Percentiles rank a stretch among this genome's conserved stretches.
Evolutionary conservation across 768 basidiomycete genomes (phyloP).

Genomic region (Xerocomellus amylosporus): DNA sequence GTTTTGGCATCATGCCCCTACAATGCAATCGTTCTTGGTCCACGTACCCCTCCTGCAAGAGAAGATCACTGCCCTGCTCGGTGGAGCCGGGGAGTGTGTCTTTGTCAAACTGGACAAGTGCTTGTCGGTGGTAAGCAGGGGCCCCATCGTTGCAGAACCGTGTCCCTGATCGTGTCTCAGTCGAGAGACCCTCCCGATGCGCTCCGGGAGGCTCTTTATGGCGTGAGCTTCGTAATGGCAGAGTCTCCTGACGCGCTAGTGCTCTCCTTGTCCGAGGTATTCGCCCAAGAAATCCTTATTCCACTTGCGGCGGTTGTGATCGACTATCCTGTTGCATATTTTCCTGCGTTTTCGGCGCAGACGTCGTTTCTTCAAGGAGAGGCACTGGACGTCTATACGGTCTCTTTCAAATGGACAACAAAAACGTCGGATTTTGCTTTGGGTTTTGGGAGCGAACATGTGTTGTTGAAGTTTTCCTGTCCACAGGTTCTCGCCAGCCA

Average conservation of each 20-base stretch:
- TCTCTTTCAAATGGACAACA: slow-evolving; percentile 9
- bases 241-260: slow-evolving; percentile 15
- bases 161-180: slow-evolving; percentile 12
- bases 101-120: slow-evolving; percentile 19
- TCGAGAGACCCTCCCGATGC: slow-evolving; percentile 7
- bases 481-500: slow-evolving; percentile 33
- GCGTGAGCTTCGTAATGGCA: slow-evolving; percentile 3
- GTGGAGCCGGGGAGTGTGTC: not conserved
- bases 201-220: slow-evolving; percentile 14
- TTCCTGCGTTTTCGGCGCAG: slow-evolving; percentile 41
- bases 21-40: slow-evolving; percentile 56
- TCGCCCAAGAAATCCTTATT: slow-evolving; percentile 34
- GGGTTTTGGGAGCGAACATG: slow-evolving; percentile 26
- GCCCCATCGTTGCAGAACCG: not conserved
- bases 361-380: slow-evolving; percentile 44
- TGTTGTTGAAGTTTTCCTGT: slow-evolving; percentile 57
- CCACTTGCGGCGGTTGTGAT: slow-evolving; percentile 59
- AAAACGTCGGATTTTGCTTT: not conserved
- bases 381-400: slow-evolving; percentile 50
- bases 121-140: slow-evolving; percentile 23
- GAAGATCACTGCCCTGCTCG: slow-evolving; percentile 6
- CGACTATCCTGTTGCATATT: slow-evolving; percentile 59
- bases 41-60: slow-evolving; percentile 32
- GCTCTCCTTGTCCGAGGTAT: slow-evolving; percentile 29
- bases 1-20: slow-evolving; percentile 44